Conservation (phyloP, 2,329 filamentous ascomycete species). For the Colletotrichum sp. region DNA sequence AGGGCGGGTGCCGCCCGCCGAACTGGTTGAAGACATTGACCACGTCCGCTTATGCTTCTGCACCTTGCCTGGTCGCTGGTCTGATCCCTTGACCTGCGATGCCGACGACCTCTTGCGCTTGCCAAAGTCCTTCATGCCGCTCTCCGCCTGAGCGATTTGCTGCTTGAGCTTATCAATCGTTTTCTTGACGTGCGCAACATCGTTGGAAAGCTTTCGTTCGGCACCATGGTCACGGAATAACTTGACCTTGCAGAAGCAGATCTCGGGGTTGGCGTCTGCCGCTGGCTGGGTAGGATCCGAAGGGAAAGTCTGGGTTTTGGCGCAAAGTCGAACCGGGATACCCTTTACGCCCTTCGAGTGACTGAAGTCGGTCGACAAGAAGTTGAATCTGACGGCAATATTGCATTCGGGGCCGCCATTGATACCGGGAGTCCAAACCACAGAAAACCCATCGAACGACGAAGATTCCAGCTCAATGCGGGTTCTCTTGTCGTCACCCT, state of each 20-base stretch:
- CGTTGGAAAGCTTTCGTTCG: constrained; percentile 92
- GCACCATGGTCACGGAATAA: constrained; percentile 96
- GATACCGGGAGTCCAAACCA: constrained; percentile 80
- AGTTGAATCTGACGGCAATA: constrained; percentile 95
- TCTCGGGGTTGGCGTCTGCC: constrained; percentile 61
- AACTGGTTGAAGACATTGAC: constrained; percentile 86
- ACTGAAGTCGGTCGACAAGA: constrained; percentile 97
- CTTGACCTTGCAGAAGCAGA: constrained; percentile 96
- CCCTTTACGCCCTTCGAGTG: constrained; percentile 99
- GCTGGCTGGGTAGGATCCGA: constrained; percentile 53
- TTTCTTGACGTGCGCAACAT: constrained; percentile 93
- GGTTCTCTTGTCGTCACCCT: constrained; percentile 68
- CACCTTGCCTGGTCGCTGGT: constrained; percentile 76
- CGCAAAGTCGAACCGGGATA: constrained; percentile 89
- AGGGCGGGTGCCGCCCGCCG: constrained; percentile 53
- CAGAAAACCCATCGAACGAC: constrained; percentile 93
- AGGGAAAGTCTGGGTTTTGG: constrained; percentile 78
- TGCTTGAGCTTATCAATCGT: constrained; percentile 96
- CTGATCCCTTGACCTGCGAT: constrained; percentile 45
- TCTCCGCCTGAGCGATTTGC: constrained; percentile 81
- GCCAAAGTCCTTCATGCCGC: constrained; percentile 68
- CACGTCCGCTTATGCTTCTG: constrained; percentile 92
- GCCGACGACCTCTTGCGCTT: constrained; percentile 65
- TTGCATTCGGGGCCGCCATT: constrained; percentile 77
- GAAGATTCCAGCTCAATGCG: constrained; percentile 74